Base-by-base conservation (phyloP, 1,139 yeast genomes). In the Taphrina betulina region DNA sequence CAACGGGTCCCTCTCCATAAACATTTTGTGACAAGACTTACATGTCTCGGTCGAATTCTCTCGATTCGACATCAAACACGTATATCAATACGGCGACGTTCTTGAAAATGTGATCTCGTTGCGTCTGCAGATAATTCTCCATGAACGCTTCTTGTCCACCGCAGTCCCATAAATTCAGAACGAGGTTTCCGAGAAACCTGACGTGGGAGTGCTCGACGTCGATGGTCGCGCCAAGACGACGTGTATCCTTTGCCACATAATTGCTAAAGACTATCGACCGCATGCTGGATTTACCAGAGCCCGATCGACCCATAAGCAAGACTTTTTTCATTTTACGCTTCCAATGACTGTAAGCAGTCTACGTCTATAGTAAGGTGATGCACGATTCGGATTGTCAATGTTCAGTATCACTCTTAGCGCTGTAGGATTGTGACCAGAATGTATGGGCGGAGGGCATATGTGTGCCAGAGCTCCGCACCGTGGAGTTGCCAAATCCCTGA, bases 261-360 rank as follows among this genome's bases (percentile, higher is more conserved):
- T 94, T 92, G 67, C 92, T 66, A 28, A 92, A 92, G 63, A 92
- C 92, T 61, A 92, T 92, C 50, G 95, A 87, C 65, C 98, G 76
- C 99, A 92, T 92, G 8, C 96, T 89, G 4, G 96, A 87, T 70
- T 92, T 92, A 2, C 99, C 99, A 5, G 96, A 87, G 46, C 99
- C 97, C 16, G 56, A 50, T 10, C 54, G 54, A 40, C 59, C 59
- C 59, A 57, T 57, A 23, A 57, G 40, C 31, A 57, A 42, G 23
- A 57, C 59, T 17, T 57, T 50, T 33, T 50, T 50, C 54, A 50
- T 50, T 2, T 7, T 26, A 7, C 10, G 12, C 31, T 26, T n/a
- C n/a, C n/a, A n/a, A n/a, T n/a, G n/a, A n/a, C n/a, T n/a, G n/a
- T n/a, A n/a, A n/a, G n/a, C n/a, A n/a, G n/a, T n/a, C n/a, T n/a